These are phyloP conservation scores for Macrophomina phaseolina DNA, from an alignment of 2,329 filamentous ascomycete species.

Conservation along the genomic window DNA sequence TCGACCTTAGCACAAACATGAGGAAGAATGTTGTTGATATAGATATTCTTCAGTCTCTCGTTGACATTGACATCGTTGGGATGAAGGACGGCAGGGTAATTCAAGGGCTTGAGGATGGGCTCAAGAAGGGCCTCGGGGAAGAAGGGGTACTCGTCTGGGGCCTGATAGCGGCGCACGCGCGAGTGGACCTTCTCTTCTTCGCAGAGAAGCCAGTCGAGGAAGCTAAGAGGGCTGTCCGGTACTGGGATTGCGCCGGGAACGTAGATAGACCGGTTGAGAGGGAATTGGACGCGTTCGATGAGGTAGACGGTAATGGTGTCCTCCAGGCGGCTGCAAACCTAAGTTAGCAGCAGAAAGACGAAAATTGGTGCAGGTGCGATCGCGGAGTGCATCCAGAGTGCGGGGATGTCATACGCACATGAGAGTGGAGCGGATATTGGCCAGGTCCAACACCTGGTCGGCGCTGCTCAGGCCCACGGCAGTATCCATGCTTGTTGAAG, in stretches of 20 bases:
- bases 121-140: conserved; percentile 80
- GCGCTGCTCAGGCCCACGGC: conserved; percentile 87
- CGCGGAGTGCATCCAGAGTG: not conserved
- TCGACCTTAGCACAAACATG: conserved; percentile 78
- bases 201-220: conserved; percentile 91
- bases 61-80: conserved; percentile 91
- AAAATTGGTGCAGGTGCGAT: conserved; percentile 23
- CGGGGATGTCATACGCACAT: conserved; percentile 66
- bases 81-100: conserved; percentile 89
- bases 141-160: conserved; percentile 97
- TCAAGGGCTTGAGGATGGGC: conserved; percentile 83
- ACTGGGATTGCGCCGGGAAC: conserved; percentile 77
- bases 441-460: conserved; percentile 83
- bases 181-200: conserved; percentile 93
- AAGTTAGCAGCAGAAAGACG: conserved; percentile 10
- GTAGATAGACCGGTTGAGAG: conserved; percentile 89
- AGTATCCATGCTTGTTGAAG: conserved; percentile 72
- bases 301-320: conserved; percentile 97
- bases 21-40: conserved; percentile 82
- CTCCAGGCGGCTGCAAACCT: conserved; percentile 76
- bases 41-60: conserved; percentile 81
- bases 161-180: conserved; percentile 90
- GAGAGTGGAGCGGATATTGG: conserved; percentile 90
- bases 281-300: conserved; percentile 98
- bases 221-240: conserved; percentile 72